Base-by-base conservation (phyloP, 2,329 filamentous ascomycete genomes). In the Lachnellula hyalina region DNA sequence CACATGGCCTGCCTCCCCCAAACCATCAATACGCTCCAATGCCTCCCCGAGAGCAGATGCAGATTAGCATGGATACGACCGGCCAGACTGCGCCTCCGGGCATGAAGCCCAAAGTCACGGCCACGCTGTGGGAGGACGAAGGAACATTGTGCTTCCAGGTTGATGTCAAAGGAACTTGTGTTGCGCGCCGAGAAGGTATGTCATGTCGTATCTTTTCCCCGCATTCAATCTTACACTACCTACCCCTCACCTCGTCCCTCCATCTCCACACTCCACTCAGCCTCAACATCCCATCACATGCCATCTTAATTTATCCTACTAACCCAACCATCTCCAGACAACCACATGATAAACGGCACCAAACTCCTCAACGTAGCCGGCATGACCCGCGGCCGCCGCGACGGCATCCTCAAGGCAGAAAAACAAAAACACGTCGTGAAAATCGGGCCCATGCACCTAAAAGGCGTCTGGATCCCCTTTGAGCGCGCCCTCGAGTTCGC, bases 341-440 rank as follows among this genome's bases (percentile, higher is more conserved):
- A 96, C 73, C 90, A 96, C 74, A 96, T 97, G 90, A 96, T 97
- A 73, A 97, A 97, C 68, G 93, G 93, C 28, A 97, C 93, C 1
- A 97, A 97, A 73, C 78, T 97, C 53, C 77, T 97, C 52, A 97
- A 97, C 63, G 93, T 97, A 47, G 93, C 93, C 50, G 93, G 93
- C 11, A 97, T 97, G 94, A 97, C 93, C 15, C 84, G 93, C 70
- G 93, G 93, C 54, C 87, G 94, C 58, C 84, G 93, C 65, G 93
- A 97, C 68, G 93, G 93, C 49, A 97, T 97, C 62, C 74, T 97
- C 54, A 97, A 97, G 77, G 96, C 91, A 70, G 94, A 97, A 74
- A 97, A 97, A 74, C 84, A 91, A 51, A 86, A 94, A 62, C 91
- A 96, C 71, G 93, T 97, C 15, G 93, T 97, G 56, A 97, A 97